Percentiles rank a stretch among this genome's conserved stretches.
phyloP scores from a whole-genome alignment of 2,329 filamentous ascomycete genomes.

The Fusarium hostae region DNA sequence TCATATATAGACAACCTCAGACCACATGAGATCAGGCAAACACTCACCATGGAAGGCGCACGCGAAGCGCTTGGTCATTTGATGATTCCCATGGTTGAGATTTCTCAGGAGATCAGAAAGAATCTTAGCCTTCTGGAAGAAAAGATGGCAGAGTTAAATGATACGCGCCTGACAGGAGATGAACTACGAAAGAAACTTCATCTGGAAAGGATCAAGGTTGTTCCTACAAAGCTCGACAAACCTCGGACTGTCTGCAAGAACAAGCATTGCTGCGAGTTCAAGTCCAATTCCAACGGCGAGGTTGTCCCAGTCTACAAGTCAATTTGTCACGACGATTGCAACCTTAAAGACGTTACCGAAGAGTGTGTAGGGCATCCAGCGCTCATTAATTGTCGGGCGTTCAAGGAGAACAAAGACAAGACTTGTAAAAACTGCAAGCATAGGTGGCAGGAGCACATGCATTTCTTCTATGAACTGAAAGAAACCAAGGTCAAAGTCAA shows the following conservation, averaged over 20 bases:
- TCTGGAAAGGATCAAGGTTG: conserved; percentile 3
- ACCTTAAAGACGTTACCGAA: conserved; percentile 4
- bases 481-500: conserved; percentile 1
- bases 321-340: conserved; percentile 24
- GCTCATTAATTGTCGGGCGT: conserved; percentile 1
- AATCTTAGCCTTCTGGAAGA: conserved; percentile 9
- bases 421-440: conserved; percentile 6
- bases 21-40: conserved; percentile 36
- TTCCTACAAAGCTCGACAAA: neutral
- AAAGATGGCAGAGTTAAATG: neutral
- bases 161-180: neutral
- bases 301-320: conserved; percentile 21
- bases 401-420: neutral
- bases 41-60: conserved; percentile 27
- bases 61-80: conserved; percentile 15
- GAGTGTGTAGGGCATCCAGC: neutral
- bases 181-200: neutral
- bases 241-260: conserved; percentile 31
- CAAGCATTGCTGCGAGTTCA: conserved; percentile 17
- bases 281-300: neutral
- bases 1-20: neutral
- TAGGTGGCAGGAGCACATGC: conserved; percentile 24
- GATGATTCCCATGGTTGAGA: conserved; percentile 29
- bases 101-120: conserved; percentile 13
- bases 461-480: conserved; percentile 15